Evolutionary conservation across 176 grass and related monocot genomes (phyloP), one percentile per base, ranked within the genome.

Genomic region (Triticum turgidum): DNA sequence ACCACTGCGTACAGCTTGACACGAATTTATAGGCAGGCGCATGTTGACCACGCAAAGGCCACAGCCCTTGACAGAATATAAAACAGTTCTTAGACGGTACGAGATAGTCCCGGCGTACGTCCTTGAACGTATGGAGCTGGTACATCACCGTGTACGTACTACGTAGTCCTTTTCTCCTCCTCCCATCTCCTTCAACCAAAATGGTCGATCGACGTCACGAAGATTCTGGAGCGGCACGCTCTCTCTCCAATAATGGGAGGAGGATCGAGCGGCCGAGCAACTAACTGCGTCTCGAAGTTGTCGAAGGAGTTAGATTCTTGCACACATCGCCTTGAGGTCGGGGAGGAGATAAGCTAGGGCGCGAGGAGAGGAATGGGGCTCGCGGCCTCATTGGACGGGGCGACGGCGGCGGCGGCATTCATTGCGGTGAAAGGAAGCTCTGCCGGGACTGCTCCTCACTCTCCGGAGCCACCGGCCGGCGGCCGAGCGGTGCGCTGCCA

Each of bases 251-350:
- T 90, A 83, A 87, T 90, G 74, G 56, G 22, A 52, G 30, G 25
- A 79, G 45, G 24, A 76, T 54, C 45, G 54, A 32, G 2, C 29
- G 29, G 10, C 2, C 11, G 42, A 73, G 71, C 61, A 90, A 80
- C 85, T 3, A 84, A 87, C 80, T 42, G 74, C 13, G 7, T 61
- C 89, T 87, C 45, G 89, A 90, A 84, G 85, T 84, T 90, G 67
- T 78, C 34, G 79, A 86, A 1, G 11, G 65, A 73, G 80, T 38
- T 61, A 38, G 80, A 90, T 75, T 73, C 80, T 87, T 90, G 59
- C 84, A 87, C 83, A 45, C 66, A 51, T 86, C 20, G 24, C 34
- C 20, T 78, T 58, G 83, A 18, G 27, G 4, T 8, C 1, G 6
- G 4, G 18, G 32, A 47, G 79, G 18, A 9, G 79, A 84, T 87